phyloP scores from a whole-genome alignment of 108 stramenopile species.

The Phaeodactylum tricornutum region DNA sequence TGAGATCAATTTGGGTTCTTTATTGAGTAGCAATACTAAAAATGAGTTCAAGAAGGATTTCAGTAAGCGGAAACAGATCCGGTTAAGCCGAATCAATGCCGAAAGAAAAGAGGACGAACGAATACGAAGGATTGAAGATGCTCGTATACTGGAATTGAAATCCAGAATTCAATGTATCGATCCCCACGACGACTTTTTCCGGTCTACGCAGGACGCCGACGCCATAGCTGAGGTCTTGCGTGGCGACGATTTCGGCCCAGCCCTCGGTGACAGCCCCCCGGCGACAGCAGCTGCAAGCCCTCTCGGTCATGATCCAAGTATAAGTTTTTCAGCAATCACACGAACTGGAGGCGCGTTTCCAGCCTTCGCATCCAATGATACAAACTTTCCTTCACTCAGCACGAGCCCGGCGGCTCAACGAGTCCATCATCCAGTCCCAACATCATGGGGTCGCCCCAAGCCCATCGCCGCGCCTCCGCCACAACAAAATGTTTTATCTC shows the following conservation, averaged over 20 bases:
- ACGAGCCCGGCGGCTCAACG: too few species aligned
- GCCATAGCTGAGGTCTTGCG: conserved; percentile 3
- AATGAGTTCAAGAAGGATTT: conserved; percentile 48
- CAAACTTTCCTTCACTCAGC: conserved; percentile 9
- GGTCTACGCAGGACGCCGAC: conserved; percentile 7
- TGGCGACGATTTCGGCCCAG: conserved; percentile 7
- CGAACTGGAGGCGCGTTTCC: too few species aligned
- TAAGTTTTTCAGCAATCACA: conserved; percentile 2
- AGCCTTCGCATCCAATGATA: background rate
- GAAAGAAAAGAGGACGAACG: conserved; percentile 44
- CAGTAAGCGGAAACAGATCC: conserved; percentile 42
- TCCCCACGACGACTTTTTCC: conserved; percentile 52
- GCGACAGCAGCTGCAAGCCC: background rate
- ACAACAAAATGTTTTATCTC: too few species aligned
- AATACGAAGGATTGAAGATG: conserved; percentile 15
- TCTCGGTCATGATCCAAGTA: background rate
- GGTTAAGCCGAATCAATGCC: conserved; percentile 29
- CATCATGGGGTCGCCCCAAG: background rate
- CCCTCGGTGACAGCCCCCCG: background rate
- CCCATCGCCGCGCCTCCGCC: too few species aligned
- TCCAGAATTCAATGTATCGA: conserved; percentile 34
- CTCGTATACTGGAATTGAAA: conserved; percentile 25
- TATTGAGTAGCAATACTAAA: conserved; percentile 41
- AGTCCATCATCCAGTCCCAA: background rate
- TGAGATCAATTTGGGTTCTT: conserved; percentile 49